phyloP scores from a whole-genome alignment of 2,329 filamentous ascomycete genomes.

The Monosporascus ibericus region DNA sequence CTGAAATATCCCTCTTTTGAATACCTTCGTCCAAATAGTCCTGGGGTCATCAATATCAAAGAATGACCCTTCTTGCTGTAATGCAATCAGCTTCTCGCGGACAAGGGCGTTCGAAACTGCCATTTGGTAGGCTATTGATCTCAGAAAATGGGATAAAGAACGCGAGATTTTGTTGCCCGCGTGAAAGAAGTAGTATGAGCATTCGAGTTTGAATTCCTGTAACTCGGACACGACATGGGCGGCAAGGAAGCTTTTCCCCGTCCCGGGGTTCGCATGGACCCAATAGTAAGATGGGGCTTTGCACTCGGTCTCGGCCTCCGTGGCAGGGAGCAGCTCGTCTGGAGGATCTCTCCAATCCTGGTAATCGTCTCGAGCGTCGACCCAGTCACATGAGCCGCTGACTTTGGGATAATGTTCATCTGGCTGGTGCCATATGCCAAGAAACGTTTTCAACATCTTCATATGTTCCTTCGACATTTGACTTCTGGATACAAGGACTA shows the following conservation, averaged over 20 bases:
- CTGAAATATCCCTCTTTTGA: constrained; percentile 24
- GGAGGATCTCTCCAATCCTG: constrained; percentile 16
- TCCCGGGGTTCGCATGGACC: constrained; percentile 20
- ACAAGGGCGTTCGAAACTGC: constrained; percentile 16
- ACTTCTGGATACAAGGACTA: constrained; percentile 3
- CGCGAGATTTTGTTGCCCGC: constrained; percentile 7
- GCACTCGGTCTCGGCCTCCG: not conserved
- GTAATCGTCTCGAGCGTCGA: constrained; percentile 20
- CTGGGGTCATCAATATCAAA: constrained; percentile 20
- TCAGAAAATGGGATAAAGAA: constrained; percentile 10
- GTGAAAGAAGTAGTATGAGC: constrained; percentile 15
- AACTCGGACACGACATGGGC: constrained; percentile 5
- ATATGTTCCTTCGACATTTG: constrained; percentile 6
- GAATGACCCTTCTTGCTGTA: constrained; percentile 14
- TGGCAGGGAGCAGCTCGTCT: not conserved
- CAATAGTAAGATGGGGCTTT: constrained; percentile 16
- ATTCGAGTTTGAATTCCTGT: constrained; percentile 5
- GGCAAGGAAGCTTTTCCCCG: constrained; percentile 6
- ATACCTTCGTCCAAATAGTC: constrained; percentile 28
- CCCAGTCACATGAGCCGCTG: constrained; percentile 27
- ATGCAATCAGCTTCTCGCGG: constrained; percentile 14
- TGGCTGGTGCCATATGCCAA: constrained; percentile 13
- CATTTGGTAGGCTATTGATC: constrained; percentile 29
- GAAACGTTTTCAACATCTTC: constrained; percentile 8
- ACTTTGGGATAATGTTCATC: constrained; percentile 20